Conservation (phyloP, 2,329 filamentous ascomycete species). For the Fusarium sp. region DNA sequence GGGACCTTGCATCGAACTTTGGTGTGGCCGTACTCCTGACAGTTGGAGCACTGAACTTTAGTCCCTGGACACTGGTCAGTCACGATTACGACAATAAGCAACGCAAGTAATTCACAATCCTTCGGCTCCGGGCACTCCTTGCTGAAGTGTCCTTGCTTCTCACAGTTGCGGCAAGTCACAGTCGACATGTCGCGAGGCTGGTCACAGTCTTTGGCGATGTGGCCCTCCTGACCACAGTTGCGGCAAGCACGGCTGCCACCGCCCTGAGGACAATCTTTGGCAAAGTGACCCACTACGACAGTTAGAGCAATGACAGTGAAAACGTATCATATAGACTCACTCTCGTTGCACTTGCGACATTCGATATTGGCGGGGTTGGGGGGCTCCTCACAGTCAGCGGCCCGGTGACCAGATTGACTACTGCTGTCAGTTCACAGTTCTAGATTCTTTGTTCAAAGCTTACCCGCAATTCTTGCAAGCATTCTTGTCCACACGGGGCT, state of each 20-base stretch:
- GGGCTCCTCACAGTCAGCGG: constrained; percentile 63
- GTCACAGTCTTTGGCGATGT: constrained; percentile 61
- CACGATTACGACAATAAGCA: background rate
- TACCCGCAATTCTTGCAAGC: constrained; percentile 74
- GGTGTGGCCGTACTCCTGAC: constrained; percentile 51
- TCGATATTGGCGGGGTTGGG: constrained; percentile 69
- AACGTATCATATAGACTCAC: constrained; percentile 50
- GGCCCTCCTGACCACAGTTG: constrained; percentile 72
- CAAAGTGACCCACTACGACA: constrained; percentile 65
- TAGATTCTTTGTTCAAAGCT: constrained; percentile 9
- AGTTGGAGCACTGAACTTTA: constrained; percentile 51
- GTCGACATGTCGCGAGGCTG: constrained; percentile 52
- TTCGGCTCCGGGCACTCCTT: constrained; percentile 68
- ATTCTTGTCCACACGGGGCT: constrained; percentile 68
- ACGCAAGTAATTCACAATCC: constrained; percentile 44
- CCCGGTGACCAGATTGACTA: constrained; percentile 60
- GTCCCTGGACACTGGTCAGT: constrained; percentile 45
- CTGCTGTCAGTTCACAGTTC: constrained; percentile 13
- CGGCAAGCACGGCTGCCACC: constrained; percentile 62
- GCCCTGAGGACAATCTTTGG: constrained; percentile 69
- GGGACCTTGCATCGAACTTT: constrained; percentile 50
- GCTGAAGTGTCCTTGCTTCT: constrained; percentile 66
- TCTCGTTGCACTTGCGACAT: constrained; percentile 70
- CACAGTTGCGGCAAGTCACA: constrained; percentile 69
- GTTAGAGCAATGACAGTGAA: background rate